Conservation (phyloP, 495 filamentous ascomycete genomes). For the Xylaria longipes region DNA sequence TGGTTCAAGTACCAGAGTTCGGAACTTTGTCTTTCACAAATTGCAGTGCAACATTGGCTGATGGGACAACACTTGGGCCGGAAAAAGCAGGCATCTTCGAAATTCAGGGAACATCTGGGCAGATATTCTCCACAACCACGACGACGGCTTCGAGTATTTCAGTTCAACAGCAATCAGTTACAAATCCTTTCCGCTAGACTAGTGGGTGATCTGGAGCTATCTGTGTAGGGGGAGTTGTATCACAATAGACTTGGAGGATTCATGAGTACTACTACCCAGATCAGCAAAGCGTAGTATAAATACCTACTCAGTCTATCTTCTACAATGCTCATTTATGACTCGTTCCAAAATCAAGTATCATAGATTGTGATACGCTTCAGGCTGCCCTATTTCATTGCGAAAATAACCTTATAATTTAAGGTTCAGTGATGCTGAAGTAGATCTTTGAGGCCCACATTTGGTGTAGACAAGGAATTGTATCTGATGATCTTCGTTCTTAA, state of each 20-base stretch:
- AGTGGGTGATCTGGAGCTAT: neutral
- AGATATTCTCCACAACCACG: neutral
- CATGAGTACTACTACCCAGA: neutral
- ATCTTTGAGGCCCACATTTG: too few relatives aligned
- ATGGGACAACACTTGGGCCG: neutral
- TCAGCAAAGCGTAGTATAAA: neutral
- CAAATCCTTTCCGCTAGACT: neutral
- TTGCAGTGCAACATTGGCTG: neutral
- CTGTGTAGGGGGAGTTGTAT: neutral
- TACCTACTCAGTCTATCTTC: neutral
- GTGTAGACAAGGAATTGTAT: too few relatives aligned
- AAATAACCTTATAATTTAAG: too few relatives aligned
- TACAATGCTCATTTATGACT: neutral
- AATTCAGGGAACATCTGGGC: neutral
- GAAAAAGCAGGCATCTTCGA: neutral
- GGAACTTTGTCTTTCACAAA: neutral
- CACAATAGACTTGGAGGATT: neutral
- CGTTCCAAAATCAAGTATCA: neutral
- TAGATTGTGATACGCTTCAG: neutral
- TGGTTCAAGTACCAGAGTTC: neutral
- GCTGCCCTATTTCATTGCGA: too few relatives aligned
- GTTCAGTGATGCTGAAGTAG: too few relatives aligned
- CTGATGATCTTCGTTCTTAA: too few relatives aligned
- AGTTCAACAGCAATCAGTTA: neutral
- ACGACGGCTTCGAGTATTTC: neutral